Conservation (phyloP, 805 yeast species). For the Yarrowia sp. region DNA sequence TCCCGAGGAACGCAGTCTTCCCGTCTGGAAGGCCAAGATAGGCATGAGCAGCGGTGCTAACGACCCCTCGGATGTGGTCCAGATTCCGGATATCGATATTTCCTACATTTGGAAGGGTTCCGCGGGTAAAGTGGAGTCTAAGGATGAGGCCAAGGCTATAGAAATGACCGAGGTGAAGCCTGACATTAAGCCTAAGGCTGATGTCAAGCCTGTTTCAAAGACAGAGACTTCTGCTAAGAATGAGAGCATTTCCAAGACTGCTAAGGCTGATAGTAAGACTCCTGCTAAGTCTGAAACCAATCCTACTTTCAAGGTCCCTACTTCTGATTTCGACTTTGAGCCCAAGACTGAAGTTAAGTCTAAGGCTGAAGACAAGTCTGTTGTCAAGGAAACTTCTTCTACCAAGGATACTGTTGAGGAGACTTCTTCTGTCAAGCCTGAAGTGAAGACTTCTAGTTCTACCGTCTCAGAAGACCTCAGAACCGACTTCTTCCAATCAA, state of each 20-base stretch:
- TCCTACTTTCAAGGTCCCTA: not conserved
- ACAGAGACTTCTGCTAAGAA: not conserved
- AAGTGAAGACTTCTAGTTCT: not conserved
- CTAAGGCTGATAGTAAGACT: not conserved
- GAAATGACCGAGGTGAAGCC: too few species aligned
- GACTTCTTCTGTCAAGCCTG: too few species aligned
- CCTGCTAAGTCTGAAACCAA: not conserved
- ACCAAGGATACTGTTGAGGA: too few species aligned
- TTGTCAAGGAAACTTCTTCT: too few species aligned
- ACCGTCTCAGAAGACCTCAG: not conserved
- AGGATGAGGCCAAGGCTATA: not conserved
- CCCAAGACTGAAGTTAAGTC: not conserved
- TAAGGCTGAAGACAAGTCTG: not conserved
- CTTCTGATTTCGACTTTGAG: slow-evolving; percentile 2
- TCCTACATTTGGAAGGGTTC: slow-evolving; percentile 9
- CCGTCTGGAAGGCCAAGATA: slow-evolving; percentile 31
- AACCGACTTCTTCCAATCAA: slow-evolving; percentile 69
- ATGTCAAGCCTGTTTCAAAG: not conserved
- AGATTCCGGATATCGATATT: slow-evolving; percentile 5
- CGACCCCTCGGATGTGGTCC: not conserved
- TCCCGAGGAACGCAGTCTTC: slow-evolving; percentile 28
- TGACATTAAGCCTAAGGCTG: not conserved
- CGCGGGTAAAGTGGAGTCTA: too few species aligned
- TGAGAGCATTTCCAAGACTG: not conserved
- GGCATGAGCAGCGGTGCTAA: not conserved